Conservation (phyloP, 2,329 filamentous ascomycete genomes). For the Chrysosporium queenslandicum region DNA sequence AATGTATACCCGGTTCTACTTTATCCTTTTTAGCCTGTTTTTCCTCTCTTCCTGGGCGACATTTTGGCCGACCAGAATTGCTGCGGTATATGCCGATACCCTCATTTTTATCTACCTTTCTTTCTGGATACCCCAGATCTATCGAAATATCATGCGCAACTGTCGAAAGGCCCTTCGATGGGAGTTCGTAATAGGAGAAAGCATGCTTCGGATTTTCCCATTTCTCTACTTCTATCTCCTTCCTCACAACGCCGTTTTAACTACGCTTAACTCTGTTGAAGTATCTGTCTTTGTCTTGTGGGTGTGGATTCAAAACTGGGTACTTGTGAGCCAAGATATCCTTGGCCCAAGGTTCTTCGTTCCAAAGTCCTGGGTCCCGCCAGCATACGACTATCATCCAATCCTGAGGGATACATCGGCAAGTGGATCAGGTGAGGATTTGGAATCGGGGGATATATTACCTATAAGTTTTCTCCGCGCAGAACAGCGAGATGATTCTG, state of each 20-base stretch:
- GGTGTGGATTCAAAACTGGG: conserved; percentile 77
- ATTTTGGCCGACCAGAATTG: conserved; percentile 45
- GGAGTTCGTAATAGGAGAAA: conserved; percentile 82
- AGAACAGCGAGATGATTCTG: conserved; percentile 31
- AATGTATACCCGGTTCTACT: conserved; percentile 53
- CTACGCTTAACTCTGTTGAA: conserved; percentile 55
- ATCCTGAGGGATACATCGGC: conserved; percentile 50
- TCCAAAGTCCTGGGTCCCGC: conserved; percentile 54
- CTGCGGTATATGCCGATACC: conserved; percentile 49
- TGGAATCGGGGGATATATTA: conserved; percentile 63
- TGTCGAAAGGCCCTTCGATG: conserved; percentile 84
- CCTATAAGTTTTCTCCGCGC: conserved; percentile 62
- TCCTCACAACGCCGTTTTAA: conserved; percentile 69
- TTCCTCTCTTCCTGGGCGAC: conserved; percentile 52
- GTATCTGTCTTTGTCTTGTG: conserved; percentile 60
- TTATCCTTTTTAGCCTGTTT: conserved; percentile 47
- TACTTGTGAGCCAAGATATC: conserved; percentile 71
- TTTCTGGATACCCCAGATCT: conserved; percentile 85
- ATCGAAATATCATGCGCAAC: conserved; percentile 80
- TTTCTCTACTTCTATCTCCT: conserved; percentile 78
- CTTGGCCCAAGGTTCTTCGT: conserved; percentile 83
- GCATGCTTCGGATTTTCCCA: conserved; percentile 63
- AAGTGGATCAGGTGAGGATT: conserved; percentile 53
- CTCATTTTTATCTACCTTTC: conserved; percentile 71
- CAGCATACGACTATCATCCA: conserved; percentile 84